Percentiles rank a stretch among this genome's conserved stretches.
Conservation (phyloP, 768 basidiomycete species). For the Grammothele lineata region DNA sequence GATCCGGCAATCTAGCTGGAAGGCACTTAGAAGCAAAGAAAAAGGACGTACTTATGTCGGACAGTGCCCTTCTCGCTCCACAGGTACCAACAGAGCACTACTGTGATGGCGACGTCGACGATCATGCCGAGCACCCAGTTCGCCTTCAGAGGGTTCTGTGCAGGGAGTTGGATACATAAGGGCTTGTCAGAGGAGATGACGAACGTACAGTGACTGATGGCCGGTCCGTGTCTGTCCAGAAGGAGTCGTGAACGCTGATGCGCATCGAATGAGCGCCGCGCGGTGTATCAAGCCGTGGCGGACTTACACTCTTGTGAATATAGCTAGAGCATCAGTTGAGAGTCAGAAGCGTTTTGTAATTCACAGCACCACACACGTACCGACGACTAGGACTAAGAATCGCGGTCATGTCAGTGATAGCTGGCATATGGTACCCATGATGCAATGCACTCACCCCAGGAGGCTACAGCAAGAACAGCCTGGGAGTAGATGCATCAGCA, state of each 20-base stretch:
- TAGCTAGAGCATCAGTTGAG: not conserved
- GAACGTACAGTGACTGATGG: not conserved
- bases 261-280: not conserved
- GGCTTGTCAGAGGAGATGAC: not conserved
- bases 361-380: not conserved
- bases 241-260: not conserved
- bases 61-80: conserved; percentile 6
- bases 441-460: conserved; percentile 9
- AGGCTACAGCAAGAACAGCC: conserved; percentile 3
- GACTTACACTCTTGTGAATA: not conserved
- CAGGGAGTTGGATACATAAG: no score
- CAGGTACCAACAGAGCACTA: conserved; percentile 7
- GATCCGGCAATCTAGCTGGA: no score
- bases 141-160: not conserved
- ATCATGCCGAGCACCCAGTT: conserved; percentile 9
- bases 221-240: not conserved
- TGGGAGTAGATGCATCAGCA: not conserved
- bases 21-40: not conserved
- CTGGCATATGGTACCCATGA: no score
- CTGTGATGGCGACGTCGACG: conserved; percentile 5
- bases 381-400: no score
- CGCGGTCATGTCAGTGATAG: no score
- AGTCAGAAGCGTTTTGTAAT: not conserved
- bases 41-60: not conserved
- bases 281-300: no score